A percentile compares a stretch with the other conserved stretches of the same genome.
Conservation (phyloP, 768 basidiomycete species). For the Candolleomyces efflorescens region DNA sequence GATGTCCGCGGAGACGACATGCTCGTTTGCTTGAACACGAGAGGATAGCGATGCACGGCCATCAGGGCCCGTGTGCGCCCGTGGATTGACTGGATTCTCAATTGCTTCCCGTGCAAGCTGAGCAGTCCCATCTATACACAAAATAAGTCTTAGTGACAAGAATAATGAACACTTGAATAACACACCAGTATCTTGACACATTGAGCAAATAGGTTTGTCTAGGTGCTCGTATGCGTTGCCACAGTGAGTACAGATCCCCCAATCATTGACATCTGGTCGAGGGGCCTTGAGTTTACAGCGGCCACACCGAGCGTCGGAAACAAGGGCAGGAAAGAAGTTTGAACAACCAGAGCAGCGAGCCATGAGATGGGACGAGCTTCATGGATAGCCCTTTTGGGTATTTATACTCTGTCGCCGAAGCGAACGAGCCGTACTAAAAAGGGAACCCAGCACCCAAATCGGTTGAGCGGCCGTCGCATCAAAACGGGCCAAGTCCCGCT, state of each 20-base stretch:
- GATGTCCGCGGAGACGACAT: no score
- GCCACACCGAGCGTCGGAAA: neutral
- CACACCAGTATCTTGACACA: neutral
- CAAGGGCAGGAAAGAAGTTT: neutral
- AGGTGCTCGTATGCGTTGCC: neutral
- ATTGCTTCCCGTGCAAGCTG: no score
- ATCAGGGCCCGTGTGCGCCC: neutral
- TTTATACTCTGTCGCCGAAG: no score
- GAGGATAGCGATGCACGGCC: neutral
- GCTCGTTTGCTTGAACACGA: neutral
- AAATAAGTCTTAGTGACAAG: no score
- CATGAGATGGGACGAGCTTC: neutral
- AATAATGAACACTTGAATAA: no score
- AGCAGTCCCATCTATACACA: no score
- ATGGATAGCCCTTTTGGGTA: no score
- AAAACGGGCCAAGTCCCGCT: no score
- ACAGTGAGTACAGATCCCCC: neutral
- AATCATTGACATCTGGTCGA: neutral
- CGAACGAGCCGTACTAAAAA: no score
- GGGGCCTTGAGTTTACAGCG: neutral
- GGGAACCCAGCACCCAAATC: no score
- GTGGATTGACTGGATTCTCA: constrained; percentile 1
- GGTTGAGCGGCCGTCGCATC: no score
- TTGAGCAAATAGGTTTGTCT: neutral
- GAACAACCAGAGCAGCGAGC: constrained; percentile 4